Evolutionary conservation across 2,329 filamentous ascomycete genomes (phyloP), one percentile per base, ranked within the genome.

Genomic region (Byssoonygena ceratinophila): DNA sequence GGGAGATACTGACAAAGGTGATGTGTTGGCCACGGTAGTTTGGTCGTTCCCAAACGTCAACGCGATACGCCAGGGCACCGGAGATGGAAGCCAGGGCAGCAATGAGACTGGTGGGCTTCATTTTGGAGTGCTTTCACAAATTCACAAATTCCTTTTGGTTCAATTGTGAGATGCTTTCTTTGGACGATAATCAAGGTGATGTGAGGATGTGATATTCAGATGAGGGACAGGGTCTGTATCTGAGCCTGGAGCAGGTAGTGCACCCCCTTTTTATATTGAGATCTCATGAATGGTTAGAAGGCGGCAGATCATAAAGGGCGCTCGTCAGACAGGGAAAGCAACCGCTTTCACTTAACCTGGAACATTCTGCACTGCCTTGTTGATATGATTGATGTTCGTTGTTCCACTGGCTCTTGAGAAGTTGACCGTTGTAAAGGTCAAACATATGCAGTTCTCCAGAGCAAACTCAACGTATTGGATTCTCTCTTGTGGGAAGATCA

Each of bases 21-120:
- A 8, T 12, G 27, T 44, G 40, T 9, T 31, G 39, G 3, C 49
- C 49, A 23, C 49, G 49, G 41, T 25, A 51, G 32, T 51, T 51
- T 9, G 16, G 6, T 0, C 23, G 2, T 45, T 51, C 49, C 40
- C 40, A 51, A 7, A 51, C 12, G 20, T 45, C 39, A 37, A 27
- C 49, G 11, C 25, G 39, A n/a, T 51, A 29, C 14, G 49, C 49
- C 4, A 51, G 31, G 22, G 41, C 40, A 7, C 27, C 29, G 40
- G 40, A 36, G 29, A 29, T 2, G 23, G 39, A 6, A 18, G 29
- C 39, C 49, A 44, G 34, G 2, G 40, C 16, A 20, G 49, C 49
- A 37, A 45, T 7, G 20, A 45, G 40, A 7, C 25, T 32, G 12
- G 49, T 12, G 14, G 45, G 40, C 29, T 51, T 51, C 49, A 51